Base-by-base conservation (phyloP, 2,329 filamentous ascomycete genomes). In the Taxawa tesnikishii region DNA sequence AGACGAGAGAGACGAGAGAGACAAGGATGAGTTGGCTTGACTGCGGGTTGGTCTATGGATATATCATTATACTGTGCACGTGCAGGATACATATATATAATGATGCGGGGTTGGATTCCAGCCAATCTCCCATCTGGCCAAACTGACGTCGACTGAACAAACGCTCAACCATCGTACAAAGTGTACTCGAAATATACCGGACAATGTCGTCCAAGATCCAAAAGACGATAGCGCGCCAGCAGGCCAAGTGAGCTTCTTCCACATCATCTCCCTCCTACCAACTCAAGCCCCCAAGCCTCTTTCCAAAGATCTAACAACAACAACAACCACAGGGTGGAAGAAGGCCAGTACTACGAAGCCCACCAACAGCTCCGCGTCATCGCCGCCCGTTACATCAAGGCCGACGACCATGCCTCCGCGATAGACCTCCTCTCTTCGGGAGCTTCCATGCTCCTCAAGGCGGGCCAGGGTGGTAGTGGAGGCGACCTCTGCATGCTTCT, bases 311-410 rank as follows among this genome's bases (percentile, higher is more conserved):
- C 16, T 42, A 8, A 44, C 21, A 38, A 29, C 36, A n/a, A n/a
- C 23, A 19, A 37, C 47, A 37, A 41, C 21, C n/a, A 46, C 49
- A 83, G 84, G 59, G 94, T 94, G 58, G 68, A 75, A 44, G 84
- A 92, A 58, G 88, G 87, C 50, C 79, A 90, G 55, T 94, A 75
- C 69, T 98, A 98, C 65, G 90, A 98, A 70, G 90, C 90, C 37
- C 88, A 96, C 62, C 90, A 98, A 60, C 90, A 98, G 65, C 83
- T 94, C 44, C 84, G 90, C 41, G 87, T 94, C 33, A 88, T 94
- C 45, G 87, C 87, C 39, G 80, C 84, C 24, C 85, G 92, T 36
- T 93, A 98, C 63, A 76, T 88, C 56, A 96, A 96, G 64, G 70
- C 79, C 26, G 65, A 73, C 39, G 88, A 88, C 68, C 94, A 82